Base-by-base conservation (phyloP, 2,329 filamentous ascomycete species). In the Beauveria sp. region DNA sequence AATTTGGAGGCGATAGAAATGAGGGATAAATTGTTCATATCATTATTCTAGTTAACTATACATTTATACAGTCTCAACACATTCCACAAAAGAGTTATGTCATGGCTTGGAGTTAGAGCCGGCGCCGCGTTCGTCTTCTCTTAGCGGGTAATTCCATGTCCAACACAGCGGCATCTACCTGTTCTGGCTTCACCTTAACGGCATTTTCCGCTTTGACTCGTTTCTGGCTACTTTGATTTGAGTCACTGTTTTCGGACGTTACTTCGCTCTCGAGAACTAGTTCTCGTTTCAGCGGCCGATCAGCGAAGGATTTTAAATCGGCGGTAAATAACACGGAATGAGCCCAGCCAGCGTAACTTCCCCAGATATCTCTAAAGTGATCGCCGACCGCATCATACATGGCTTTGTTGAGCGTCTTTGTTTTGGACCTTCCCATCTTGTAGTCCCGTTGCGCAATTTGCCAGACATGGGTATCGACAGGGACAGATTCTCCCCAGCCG, bases 401-500 rank as follows among this genome's bases (percentile, higher is more conserved):
- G 46, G 82, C 84, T 70, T 96, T 96, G 16, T 89, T 97, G 64
- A 99, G 80, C 52, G 91, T 93, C 70, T 92, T 93, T 63, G 75
- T 89, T 70, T 92, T 94, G 9, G 84, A 85, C 70, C 91, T 93
- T 7, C 91, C 90, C 68, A 99, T 96, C 62, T 88, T 92, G 76
- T 99, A 99, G 73, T 99, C 94, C 58, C 94, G 83, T 72, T 96
- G 91, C 0, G 94, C 96, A 70, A 99, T 97, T 77, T 97, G 92
- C 93, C 92, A 97, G 14, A 99, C 91, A 75, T 99, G 96, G 1
- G 96, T 99, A 73, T 99, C 94, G 37, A 99, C 90, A 0, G 94
- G 94, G 1, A 99, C 92, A 3, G 92, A 87, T 74, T 97, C 93
- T 37, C 89, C 89, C 93, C 96, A 99, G 30, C 92, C 93, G 16